These are phyloP conservation scores for Linum trigynum DNA, from an alignment of 345 rosid genomes.

Conservation along the genomic window DNA sequence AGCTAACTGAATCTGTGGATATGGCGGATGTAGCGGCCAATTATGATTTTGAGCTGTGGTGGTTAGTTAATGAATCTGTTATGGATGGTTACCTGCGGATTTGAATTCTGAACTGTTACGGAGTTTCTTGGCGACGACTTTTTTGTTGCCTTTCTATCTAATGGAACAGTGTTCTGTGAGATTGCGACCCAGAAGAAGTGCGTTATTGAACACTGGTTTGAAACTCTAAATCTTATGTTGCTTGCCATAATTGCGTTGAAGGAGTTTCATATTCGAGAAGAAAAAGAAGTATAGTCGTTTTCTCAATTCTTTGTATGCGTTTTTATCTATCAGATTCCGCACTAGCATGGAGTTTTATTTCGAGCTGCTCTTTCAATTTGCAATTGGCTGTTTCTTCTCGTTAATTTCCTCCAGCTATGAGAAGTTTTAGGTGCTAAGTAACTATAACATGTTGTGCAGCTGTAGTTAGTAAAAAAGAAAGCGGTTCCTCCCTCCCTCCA, in stretches of 20 bases:
- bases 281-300: too few relatives aligned
- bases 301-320: too few relatives aligned
- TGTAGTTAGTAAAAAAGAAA: background rate
- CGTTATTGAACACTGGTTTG: background rate
- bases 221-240: too few relatives aligned
- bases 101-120: background rate
- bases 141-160: too few relatives aligned
- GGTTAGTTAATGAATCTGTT: background rate
- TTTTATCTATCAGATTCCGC: slow-evolving; percentile 7
- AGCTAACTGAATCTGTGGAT: background rate
- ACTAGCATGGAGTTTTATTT: too few relatives aligned
- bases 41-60: background rate
- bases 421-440: background rate
- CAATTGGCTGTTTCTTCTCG: background rate
- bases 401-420: too few relatives aligned
- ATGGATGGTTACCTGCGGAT: background rate
- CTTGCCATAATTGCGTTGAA: too few relatives aligned
- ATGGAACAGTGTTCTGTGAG: background rate
- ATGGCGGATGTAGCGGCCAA: background rate
- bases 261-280: too few relatives aligned
- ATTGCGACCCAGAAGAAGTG: background rate
- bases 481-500: background rate
- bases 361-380: background rate
- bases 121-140: too few relatives aligned
- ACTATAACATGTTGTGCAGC: background rate